Evolutionary conservation across 2,329 filamentous ascomycete species (phyloP), one percentile per base, ranked within the genome.

Genomic region (Arthrinium phaeospermum): DNA sequence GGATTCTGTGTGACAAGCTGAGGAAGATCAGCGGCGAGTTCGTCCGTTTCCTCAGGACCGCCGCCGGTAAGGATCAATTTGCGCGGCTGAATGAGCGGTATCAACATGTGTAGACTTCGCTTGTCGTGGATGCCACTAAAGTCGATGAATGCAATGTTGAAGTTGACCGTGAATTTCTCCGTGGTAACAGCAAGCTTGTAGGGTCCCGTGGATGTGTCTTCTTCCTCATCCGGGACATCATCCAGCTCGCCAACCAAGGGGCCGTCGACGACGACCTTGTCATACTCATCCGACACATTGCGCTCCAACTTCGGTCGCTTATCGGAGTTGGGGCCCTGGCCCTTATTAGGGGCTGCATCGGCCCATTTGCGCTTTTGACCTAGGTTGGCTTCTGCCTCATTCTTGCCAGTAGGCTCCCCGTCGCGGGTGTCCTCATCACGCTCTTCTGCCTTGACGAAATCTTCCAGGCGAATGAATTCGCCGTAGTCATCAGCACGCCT

Each of bases 301-400:
- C 81, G 81, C 68, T 80, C 81, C 10, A 83, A 75, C 57, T 90
- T 89, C 14, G 89, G 86, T 37, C 92, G 89, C 80, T 94, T 95
- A 76, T 86, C 89, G 34, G 83, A 78, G 14, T 86, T 86, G 61
- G 84, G 83, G 24, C 84, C 82, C 49, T 81, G 83, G 67, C 81
- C 83, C 68, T 81, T 83, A 44, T 79, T 79, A 13, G 84, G 78
- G 3, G 85, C 86, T 30, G 90, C 84, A 73, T 97, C 94, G 75
- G 96, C 94, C 94, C 96, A 98, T 82, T 94, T 97, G 73, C 96
- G 90, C 83, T 99, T 99, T 85, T 96, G 95, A 24, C 96, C 96
- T 27, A 98, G 88, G 67, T 89, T 89, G 70, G 90, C 90, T 75
- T 92, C 87, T 45, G 84, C 83, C 41, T 86, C 86, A 16, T 82